A percentile compares a stretch with the other conserved stretches of the same genome.
These are phyloP conservation scores for Oenanthe javanica DNA, from an alignment of 140 eudicot genomes.

Conservation along the genomic window DNA sequence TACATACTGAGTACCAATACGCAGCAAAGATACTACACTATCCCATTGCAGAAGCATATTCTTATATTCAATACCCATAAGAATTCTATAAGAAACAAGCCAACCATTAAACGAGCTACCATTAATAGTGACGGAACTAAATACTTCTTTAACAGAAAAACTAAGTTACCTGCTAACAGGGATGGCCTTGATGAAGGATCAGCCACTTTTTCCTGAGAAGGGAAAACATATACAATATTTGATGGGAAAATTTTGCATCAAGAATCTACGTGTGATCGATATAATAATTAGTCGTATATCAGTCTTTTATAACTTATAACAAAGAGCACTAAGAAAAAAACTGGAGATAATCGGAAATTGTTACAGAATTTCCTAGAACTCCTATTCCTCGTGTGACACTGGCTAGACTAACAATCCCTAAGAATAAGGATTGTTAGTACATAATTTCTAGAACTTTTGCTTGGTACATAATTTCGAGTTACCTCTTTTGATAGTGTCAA, in stretches of 20 bases:
- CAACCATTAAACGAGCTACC: conserved; percentile 44
- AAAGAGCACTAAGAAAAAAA: background rate
- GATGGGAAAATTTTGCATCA: too few relatives aligned
- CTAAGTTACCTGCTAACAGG: conserved; percentile 24
- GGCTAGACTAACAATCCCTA: background rate
- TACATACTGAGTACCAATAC: background rate
- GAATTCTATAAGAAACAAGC: background rate
- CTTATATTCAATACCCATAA: background rate
- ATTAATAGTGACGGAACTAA: conserved; percentile 25
- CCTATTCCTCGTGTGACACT: background rate
- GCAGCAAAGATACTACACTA: background rate
- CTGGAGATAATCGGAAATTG: too few relatives aligned
- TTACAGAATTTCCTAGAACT: background rate
- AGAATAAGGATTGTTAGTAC: background rate
- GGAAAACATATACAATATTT: background rate
- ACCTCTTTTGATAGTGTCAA: background rate
- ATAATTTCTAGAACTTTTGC: too few relatives aligned
- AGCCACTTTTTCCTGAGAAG: conserved; percentile 31
- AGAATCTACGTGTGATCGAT: background rate
- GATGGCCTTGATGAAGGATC: conserved; percentile 37
- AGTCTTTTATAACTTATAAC: background rate
- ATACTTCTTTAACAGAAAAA: conserved; percentile 20
- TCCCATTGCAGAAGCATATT: background rate
- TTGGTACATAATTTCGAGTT: background rate
- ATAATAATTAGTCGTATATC: background rate